Evolutionary conservation across 208 protist genomes (phyloP).

Genomic region (Trypanosoma lewisi): DNA sequence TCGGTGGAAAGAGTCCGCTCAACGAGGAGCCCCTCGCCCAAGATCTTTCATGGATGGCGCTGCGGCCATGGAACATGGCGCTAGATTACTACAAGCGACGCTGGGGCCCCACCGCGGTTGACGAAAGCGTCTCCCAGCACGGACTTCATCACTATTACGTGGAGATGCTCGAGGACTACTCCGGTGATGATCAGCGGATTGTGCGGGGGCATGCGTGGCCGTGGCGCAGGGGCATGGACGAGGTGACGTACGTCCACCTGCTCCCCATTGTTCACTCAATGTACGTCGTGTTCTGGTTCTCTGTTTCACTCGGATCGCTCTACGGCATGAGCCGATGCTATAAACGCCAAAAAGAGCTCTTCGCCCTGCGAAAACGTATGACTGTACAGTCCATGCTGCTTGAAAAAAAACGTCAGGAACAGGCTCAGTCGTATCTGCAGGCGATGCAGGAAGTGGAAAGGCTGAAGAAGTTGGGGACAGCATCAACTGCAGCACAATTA

Average conservation of each 20-base stretch:
- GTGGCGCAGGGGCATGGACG: slow-evolving; percentile 64
- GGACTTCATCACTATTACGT: slow-evolving; percentile 80
- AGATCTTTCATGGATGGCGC: slow-evolving; percentile 76
- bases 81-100: slow-evolving; percentile 66
- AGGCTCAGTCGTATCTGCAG: slow-evolving; percentile 67
- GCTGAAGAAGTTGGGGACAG: slow-evolving; percentile 35
- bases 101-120: slow-evolving; percentile 40
- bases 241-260: slow-evolving; percentile 85
- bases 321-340: slow-evolving; percentile 82
- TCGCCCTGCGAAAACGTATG: slow-evolving; percentile 53
- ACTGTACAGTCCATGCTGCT: slow-evolving; percentile 46
- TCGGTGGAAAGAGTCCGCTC: slow-evolving; percentile 53
- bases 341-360: slow-evolving; percentile 68
- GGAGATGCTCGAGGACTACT: slow-evolving; percentile 88
- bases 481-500: slow-evolving; percentile 12
- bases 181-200: slow-evolving; percentile 83
- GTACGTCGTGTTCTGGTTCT: slow-evolving; percentile 88
- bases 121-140: slow-evolving; percentile 41
- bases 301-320: slow-evolving; percentile 65
- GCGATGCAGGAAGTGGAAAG: slow-evolving; percentile 67
- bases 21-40: slow-evolving; percentile 69
- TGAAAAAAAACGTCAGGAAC: slow-evolving; percentile 55
- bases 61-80: slow-evolving; percentile 80
- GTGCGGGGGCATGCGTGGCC: slow-evolving; percentile 77
- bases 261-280: slow-evolving; percentile 83